Evolutionary conservation across 805 yeast genomes (phyloP).

Genomic region (Starmerella asiatica): DNA sequence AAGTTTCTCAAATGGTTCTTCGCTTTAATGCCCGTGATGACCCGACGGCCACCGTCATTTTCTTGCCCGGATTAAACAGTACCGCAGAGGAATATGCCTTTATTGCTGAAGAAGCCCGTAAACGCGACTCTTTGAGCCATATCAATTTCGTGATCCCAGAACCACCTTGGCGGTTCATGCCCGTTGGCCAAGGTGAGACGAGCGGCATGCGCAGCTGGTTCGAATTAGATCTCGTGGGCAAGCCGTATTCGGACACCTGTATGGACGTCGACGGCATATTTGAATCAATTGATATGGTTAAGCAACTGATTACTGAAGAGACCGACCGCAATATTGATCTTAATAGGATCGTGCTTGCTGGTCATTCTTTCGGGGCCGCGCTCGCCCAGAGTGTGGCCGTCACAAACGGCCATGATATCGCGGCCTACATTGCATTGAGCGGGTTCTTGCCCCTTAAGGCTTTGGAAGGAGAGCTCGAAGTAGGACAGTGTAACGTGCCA

Average conservation of each 20-base stretch:
- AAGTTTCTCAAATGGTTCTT: too few relatives aligned
- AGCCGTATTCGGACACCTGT: too few relatives aligned
- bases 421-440: slow-evolving; percentile 63
- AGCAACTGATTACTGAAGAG: slow-evolving; percentile 25
- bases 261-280: slow-evolving; percentile 31
- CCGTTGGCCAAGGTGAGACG: too few relatives aligned
- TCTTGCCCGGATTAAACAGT: slow-evolving; percentile 90
- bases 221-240: too few relatives aligned
- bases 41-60: slow-evolving; percentile 53
- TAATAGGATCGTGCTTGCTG: slow-evolving; percentile 68
- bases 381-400: slow-evolving; percentile 36
- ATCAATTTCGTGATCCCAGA: slow-evolving; percentile 76
- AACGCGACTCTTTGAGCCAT: slow-evolving; percentile 35
- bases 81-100: slow-evolving; percentile 81
- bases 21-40: too few relatives aligned
- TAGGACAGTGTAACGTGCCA: slow-evolving; percentile 38
- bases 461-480: background rate
- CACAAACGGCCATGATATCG: slow-evolving; percentile 39
- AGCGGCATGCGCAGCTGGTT: too few relatives aligned
- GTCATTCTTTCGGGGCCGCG: slow-evolving; percentile 92
- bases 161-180: too few relatives aligned
- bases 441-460: slow-evolving; percentile 44
- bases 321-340: slow-evolving; percentile 27
- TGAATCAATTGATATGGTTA: slow-evolving; percentile 23
- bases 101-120: slow-evolving; percentile 47